Evolutionary conservation across 2,329 filamentous ascomycete species (phyloP), one percentile per base, ranked within the genome.

Genomic region (Paracoccidioides lutzii): DNA sequence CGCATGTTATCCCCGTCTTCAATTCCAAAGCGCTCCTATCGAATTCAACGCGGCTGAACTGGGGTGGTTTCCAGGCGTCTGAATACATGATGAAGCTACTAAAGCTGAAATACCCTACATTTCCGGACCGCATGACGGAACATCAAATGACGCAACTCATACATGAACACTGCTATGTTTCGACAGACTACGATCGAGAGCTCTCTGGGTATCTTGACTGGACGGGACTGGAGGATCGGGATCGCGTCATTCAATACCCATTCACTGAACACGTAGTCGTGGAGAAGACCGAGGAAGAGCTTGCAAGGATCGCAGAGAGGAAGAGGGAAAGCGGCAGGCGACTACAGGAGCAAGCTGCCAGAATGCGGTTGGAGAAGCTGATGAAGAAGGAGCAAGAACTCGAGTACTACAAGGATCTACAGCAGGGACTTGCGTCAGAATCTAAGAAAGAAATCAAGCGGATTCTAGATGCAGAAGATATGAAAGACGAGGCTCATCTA

Each of bases 361-460:
- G 95, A 71, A 95, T 96, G 89, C 85, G 93, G 6, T 75, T 98
- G 0, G 93, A 98, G 61, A 95, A 95, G 65, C 77, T 98, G 49
- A 88, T 97, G 68, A 87, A 88, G 66, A 98, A 98, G 71, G 93
- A 98, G 72, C 84, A 95, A 67, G 90, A 97, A 67, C 75, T 97
- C 1, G 90, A 95, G 63, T 96, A 95, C 71, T 96, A 90, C 76
- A 90, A 89, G 67, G 82, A 89, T 57, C 74, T 98, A 3, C 89
- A 94, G 65, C 70, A 76, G 38, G 82, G 82, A 60, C 76, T 96
- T 8, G 79, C 78, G 1, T 82, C 85, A 30, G 81, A 88, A 62
- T 90, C 84, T 46, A 98, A 97, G 73, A 97, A 97, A 70, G 93
- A 97, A 67, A 84, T 83, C 2, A 87, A 87, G 65, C 83, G 88